Evolutionary conservation across 1,284 basidiomycete genomes (phyloP), one percentile per base, ranked within the genome.

Genomic region (Tilletia walkeri): DNA sequence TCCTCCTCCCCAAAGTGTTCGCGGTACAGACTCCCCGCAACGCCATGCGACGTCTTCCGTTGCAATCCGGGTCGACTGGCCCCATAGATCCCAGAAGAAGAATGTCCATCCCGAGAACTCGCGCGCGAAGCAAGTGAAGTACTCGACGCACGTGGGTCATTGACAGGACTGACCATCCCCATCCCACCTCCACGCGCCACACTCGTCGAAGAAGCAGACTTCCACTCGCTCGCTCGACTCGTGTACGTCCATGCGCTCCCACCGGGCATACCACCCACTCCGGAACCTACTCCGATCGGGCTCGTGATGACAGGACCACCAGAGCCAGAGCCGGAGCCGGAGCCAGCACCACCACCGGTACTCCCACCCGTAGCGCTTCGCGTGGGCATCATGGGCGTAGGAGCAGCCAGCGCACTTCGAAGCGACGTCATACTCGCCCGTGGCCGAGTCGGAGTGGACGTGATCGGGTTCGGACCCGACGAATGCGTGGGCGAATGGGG

Each of bases 1-100:
- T 53, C 50, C n/a, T n/a, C n/a, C 50, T 30, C 56, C 24, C 24
- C 56, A 61, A 61, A 61, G 24, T 61, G 56, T 30, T 61, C 56
- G 24, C 56, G 56, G 56, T 61, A 61, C 24, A 61, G 7, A 30
- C 56, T 61, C 36, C 56, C 56, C n/a, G 56, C 56, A 16, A 61
- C 56, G 2, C 56, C 56, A 38, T 61, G 56, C 24, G 56, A 61
- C 56, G 56, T 61, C 56, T 36, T 24, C 20, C 56, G 56, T 9
- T 16, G 20, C 56, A 61, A 30, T 1, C 36, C 36, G 2, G 56
- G 56, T 30, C 56, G 56, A 6, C 56, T 18, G 53, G 10, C 18
- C 24, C 24, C 24, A 30, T 30, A 30, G 2, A 30, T 30, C 24
- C 24, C 24, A 30, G 24, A 30, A 30, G 24, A 30, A 30, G 24